Base-by-base conservation (phyloP, 2,329 filamentous ascomycete species). In the Aspergillus pseudotamarii region DNA sequence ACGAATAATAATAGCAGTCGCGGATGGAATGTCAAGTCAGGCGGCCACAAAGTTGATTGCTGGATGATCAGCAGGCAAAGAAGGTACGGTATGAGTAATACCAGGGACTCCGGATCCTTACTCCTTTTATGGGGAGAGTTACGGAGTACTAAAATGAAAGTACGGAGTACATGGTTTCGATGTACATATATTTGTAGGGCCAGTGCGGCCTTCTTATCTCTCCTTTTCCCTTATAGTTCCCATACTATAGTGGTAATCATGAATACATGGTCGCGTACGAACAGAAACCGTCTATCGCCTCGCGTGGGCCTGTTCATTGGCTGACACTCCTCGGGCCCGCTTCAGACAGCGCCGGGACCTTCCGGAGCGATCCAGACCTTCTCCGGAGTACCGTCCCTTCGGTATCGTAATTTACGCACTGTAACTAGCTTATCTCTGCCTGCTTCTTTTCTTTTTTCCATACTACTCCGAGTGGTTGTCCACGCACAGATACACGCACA, bases 261-360 rank as follows among this genome's bases (percentile, higher is more conserved):
- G 34, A 50, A 36, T 60, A 60, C 41, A 41, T 48, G 36, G 38
- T 56, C 21, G 23, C 62, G 48, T 66, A 65, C 59, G 58, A 54
- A 63, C 53, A 46, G 51, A 58, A 58, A 30, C 51, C 56, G 58
- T 57, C 60, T 57, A 54, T 57, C 34, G 45, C 43, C 56, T 38
- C 51, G 57, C 67, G 63, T 70, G 68, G 68, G 16, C 64, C 57
- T 43, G 55, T 58, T 63, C 59, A 69, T 70, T 70, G 68, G 68
- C 53, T 51, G 55, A 26, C 59, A 56, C 58, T 48, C 50, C 30
- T 55, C 34, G 48, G 50, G 45, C 43, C 60, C 61, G 57, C 45
- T 46, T 36, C 46, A 62, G 38, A 46, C 57, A 61, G 58, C 57
- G 58, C 62, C 67, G 66, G 67, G 60, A 66, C 62, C 59, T 61